These are phyloP conservation scores for Verticillium nubilum DNA, from an alignment of 2,329 filamentous ascomycete genomes.

Conservation along the genomic window DNA sequence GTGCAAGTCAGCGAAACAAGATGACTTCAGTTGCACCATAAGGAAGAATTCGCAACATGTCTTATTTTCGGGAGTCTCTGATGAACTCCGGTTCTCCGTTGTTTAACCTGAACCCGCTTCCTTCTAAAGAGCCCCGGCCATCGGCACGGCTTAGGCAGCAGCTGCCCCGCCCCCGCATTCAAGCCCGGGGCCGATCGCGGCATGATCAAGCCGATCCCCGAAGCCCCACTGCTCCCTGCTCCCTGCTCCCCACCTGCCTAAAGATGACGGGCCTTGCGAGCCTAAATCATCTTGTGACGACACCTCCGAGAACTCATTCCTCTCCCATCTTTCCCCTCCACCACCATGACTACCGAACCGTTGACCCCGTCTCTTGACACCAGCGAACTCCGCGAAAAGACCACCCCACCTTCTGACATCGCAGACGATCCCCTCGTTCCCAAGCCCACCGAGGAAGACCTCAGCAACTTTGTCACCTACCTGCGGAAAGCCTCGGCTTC, in stretches of 20 bases:
- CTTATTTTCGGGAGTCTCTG: too few species aligned
- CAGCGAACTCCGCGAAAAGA: neutral
- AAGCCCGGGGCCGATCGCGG: neutral
- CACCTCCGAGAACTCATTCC: neutral
- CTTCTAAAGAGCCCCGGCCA: too few species aligned
- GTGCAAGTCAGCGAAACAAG: too few species aligned
- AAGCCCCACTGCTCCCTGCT: slow-evolving; percentile 8
- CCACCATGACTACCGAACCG: neutral
- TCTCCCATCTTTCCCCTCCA: neutral
- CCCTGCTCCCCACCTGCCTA: too few species aligned
- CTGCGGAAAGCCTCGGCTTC: slow-evolving; percentile 8
- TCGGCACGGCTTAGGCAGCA: too few species aligned
- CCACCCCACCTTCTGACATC: neutral
- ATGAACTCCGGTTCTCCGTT: too few species aligned
- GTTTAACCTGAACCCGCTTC: too few species aligned
- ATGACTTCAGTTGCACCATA: too few species aligned
- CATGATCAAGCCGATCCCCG: slow-evolving; percentile 15
- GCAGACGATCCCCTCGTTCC: neutral
- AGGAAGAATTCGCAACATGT: too few species aligned
- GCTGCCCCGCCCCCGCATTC: neutral
- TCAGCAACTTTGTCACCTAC: slow-evolving; percentile 12
- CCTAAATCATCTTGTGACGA: neutral
- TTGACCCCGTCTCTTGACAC: neutral
- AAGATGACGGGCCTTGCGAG: neutral
- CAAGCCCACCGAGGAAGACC: slow-evolving; percentile 10